phyloP scores from a whole-genome alignment of 2,329 filamentous ascomycete species.

The Ophiostoma ulmi region DNA sequence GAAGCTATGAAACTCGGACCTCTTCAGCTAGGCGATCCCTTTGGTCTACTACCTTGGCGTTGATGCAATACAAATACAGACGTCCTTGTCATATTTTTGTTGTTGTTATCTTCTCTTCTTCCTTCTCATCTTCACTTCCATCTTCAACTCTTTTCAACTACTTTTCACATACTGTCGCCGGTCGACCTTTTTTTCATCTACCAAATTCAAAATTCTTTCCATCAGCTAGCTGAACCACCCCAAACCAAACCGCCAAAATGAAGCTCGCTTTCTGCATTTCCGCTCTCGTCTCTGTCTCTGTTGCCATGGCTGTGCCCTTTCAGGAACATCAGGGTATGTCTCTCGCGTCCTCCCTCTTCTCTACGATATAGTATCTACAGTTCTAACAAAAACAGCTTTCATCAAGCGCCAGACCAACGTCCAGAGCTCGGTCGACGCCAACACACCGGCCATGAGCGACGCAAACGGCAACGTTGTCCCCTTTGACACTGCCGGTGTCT shows the following conservation, averaged over 20 bases:
- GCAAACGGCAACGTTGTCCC: conserved; percentile 42
- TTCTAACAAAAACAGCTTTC: conserved; percentile 8
- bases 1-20: not conserved
- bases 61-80: not conserved
- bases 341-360: not conserved
- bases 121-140: conserved; percentile 4
- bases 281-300: conserved; percentile 43
- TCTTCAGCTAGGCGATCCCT: not conserved
- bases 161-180: conserved; percentile 41
- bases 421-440: conserved; percentile 33
- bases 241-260: conserved; percentile 42
- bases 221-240: conserved; percentile 17
- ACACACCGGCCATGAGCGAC: conserved; percentile 45
- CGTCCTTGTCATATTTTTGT: not conserved
- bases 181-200: conserved; percentile 40
- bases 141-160: conserved; percentile 19
- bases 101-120: not conserved
- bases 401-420: conserved; percentile 26
- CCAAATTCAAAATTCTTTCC: conserved; percentile 9
- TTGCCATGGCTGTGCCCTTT: conserved; percentile 39
- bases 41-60: not conserved
- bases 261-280: conserved; percentile 48
- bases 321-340: conserved; percentile 30
- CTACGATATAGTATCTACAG: not conserved
- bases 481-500: conserved; percentile 43